Conservation (phyloP, 2,329 filamentous ascomycete genomes). For the Penicillium sp. region DNA sequence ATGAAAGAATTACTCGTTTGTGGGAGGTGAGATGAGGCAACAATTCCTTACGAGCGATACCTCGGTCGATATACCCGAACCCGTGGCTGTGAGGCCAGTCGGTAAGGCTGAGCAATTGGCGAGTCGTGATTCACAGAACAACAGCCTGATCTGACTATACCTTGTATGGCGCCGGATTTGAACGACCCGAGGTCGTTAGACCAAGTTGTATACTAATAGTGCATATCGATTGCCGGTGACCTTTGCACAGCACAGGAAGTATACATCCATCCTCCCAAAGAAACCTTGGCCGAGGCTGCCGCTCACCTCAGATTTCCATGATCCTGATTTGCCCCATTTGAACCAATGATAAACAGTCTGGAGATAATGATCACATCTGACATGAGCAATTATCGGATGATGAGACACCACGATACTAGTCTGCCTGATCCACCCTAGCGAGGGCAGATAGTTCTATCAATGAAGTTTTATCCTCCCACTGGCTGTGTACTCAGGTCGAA, state of each 20-base stretch:
- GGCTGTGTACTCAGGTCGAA: too few relatives aligned
- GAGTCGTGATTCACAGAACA: background rate
- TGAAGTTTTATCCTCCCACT: background rate
- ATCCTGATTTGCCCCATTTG: background rate
- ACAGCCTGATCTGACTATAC: background rate
- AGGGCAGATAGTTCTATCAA: too few relatives aligned
- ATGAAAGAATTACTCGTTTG: background rate
- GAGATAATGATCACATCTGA: background rate
- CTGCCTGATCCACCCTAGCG: too few relatives aligned
- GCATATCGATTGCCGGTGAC: background rate
- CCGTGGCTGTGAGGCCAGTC: background rate
- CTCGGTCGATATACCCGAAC: background rate
- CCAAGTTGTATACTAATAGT: background rate
- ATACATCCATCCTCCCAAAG: background rate
- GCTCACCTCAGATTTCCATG: background rate
- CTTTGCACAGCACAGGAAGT: background rate
- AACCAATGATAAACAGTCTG: background rate
- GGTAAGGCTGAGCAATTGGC: background rate
- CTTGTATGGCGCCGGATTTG: background rate
- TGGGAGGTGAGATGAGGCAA: background rate
- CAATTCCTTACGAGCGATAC: background rate
- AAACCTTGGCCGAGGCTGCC: background rate
- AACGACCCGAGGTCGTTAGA: background rate
- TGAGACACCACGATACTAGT: background rate
- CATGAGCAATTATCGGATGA: background rate